These are phyloP conservation scores for Diplotaxis tenuifolia DNA, from an alignment of 345 rosid species.

Conservation along the genomic window DNA sequence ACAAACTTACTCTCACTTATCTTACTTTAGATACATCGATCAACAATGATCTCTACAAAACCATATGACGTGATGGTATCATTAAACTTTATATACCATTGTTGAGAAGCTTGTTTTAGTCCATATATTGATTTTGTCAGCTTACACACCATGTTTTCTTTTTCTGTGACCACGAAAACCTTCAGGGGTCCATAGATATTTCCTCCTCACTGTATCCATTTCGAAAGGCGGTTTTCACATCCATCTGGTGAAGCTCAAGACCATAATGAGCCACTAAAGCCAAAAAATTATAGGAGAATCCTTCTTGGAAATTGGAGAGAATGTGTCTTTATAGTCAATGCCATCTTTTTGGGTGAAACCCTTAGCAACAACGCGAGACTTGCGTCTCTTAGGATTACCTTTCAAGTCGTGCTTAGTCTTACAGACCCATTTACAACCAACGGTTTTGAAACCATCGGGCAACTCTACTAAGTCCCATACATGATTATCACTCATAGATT, in stretches of 20 bases:
- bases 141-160: background rate
- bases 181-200: background rate
- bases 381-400: too few species aligned
- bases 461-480: too few species aligned
- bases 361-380: background rate
- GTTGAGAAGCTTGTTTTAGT: background rate
- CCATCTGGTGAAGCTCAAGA: too few species aligned
- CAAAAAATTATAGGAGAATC: background rate
- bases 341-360: background rate
- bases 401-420: too few species aligned
- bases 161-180: background rate
- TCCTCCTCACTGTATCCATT: too few species aligned
- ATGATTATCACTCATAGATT: too few species aligned
- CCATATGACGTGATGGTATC: too few species aligned
- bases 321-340: background rate
- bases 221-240: too few species aligned
- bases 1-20: background rate
- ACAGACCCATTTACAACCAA: too few species aligned
- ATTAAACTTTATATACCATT: background rate
- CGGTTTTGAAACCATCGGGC: too few species aligned
- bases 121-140: background rate
- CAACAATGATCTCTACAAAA: background rate
- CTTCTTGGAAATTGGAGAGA: background rate
- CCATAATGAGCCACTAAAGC: background rate
- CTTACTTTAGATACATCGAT: background rate